These are phyloP conservation scores for Prunus mira DNA, from an alignment of 306 rosid species.

Conservation along the genomic window DNA sequence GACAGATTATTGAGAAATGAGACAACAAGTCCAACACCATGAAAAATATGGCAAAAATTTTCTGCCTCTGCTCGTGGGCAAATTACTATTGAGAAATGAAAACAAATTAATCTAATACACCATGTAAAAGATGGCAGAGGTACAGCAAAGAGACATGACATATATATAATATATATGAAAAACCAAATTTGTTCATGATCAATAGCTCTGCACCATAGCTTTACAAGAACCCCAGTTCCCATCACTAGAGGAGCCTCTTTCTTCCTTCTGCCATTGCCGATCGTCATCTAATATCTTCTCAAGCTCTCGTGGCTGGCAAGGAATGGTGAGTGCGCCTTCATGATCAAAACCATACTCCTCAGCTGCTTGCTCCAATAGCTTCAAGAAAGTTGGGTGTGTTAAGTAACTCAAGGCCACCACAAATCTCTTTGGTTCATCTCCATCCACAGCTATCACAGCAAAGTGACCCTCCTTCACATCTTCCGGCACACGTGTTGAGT, in stretches of 20 bases:
- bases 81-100: neutral
- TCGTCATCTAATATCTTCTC: conserved; percentile 47
- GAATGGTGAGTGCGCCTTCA: conserved; percentile 68
- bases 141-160: neutral
- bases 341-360: conserved; percentile 83
- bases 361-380: conserved; percentile 65
- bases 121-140: neutral
- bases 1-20: no score
- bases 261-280: conserved; percentile 29
- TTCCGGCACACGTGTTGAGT: conserved; percentile 42
- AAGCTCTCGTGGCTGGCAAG: conserved; percentile 61
- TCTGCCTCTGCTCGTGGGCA: no score
- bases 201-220: conserved; percentile 38
- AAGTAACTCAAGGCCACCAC: conserved; percentile 67
- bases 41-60: no score
- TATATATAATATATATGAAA: neutral
- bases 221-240: conserved; percentile 31
- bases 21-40: no score
- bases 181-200: neutral
- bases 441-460: conserved; percentile 59
- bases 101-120: neutral
- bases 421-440: conserved; percentile 54
- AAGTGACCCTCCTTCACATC: conserved; percentile 91
- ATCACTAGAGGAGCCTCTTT: neutral
- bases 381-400: conserved; percentile 50